These are phyloP conservation scores for Agastache rugosa DNA, from an alignment of 257 asterid genomes.

Conservation along the genomic window DNA sequence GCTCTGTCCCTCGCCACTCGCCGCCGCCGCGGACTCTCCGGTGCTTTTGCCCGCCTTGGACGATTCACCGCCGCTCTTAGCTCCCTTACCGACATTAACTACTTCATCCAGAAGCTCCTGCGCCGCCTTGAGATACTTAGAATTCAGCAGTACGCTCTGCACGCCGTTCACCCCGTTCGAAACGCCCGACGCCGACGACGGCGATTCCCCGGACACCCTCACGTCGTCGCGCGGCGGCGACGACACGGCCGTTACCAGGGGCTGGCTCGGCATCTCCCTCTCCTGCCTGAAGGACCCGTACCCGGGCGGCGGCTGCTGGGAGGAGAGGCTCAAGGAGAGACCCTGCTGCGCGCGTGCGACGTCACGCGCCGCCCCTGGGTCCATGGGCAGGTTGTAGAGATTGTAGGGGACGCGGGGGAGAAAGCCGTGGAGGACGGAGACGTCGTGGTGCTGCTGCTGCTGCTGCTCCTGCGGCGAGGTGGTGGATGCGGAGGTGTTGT, in stretches of 20 bases:
- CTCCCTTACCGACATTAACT: conserved; percentile 79
- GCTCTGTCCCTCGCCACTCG: conserved; percentile 40
- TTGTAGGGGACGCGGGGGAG: conserved; percentile 70
- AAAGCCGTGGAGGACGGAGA: conserved; percentile 70
- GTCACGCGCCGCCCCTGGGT: conserved; percentile 76
- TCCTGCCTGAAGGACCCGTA: conserved; percentile 53
- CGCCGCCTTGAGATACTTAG: conserved; percentile 84
- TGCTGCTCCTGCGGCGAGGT: conserved; percentile 39
- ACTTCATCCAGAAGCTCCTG: conserved; percentile 97
- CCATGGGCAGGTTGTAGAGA: conserved; percentile 55
- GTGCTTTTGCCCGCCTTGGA: conserved; percentile 44
- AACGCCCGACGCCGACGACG: conserved; percentile 77
- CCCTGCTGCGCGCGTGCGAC: conserved; percentile 72
- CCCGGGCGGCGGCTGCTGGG: conserved; percentile 56
- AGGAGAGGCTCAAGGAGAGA: conserved; percentile 73
- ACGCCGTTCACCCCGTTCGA: conserved; percentile 66
- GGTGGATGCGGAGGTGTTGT: conserved; percentile 34
- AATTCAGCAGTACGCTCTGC: conserved; percentile 66
- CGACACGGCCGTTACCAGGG: conserved; percentile 39
- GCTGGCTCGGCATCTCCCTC: conserved; percentile 50
- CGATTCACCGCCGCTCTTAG: conserved; percentile 40
- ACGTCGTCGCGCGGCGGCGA: conserved; percentile 54
- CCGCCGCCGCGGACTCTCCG: conserved; percentile 50
- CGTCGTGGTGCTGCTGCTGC: conserved; percentile 43
- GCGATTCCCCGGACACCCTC: conserved; percentile 63